Conservation (phyloP, 2,329 filamentous ascomycete species). For the Aspergillus tanneri region DNA sequence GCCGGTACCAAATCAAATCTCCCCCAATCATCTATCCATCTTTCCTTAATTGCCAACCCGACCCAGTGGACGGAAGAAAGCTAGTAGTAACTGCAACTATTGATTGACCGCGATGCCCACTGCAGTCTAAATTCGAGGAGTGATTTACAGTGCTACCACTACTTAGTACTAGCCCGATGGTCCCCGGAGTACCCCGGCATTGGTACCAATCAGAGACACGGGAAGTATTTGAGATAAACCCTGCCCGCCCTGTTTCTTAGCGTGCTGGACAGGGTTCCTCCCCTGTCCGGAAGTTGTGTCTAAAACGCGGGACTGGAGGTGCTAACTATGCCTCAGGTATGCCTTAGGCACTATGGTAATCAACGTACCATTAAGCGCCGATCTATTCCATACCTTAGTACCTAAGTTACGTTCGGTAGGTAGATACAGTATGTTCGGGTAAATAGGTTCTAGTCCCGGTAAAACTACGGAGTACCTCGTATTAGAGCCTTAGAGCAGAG, state of each 20-base stretch:
- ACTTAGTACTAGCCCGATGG: constrained; percentile 15
- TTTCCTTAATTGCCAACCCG: neutral
- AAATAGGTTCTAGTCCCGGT: too few relatives aligned
- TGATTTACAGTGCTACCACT: constrained; percentile 28
- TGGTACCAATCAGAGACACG: constrained; percentile 28
- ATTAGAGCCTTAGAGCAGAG: too few relatives aligned
- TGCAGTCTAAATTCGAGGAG: constrained; percentile 19
- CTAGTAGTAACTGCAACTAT: constrained; percentile 12
- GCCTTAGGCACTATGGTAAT: neutral
- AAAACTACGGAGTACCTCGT: too few relatives aligned
- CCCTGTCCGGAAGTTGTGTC: constrained; percentile 25
- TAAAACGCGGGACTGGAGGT: neutral
- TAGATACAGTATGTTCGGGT: too few relatives aligned
- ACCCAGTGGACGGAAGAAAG: constrained; percentile 6
- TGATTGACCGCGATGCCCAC: constrained; percentile 18
- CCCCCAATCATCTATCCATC: neutral
- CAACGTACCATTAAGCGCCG: neutral
- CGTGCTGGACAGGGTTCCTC: constrained; percentile 26
- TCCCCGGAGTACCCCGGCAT: constrained; percentile 15
- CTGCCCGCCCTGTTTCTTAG: constrained; percentile 23
- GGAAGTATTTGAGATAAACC: constrained; percentile 39
- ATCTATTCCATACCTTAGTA: too few relatives aligned
- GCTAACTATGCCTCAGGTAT: neutral
- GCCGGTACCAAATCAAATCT: neutral
- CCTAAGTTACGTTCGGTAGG: too few relatives aligned